A percentile compares a stretch with the other conserved stretches of the same genome.
Conservation (phyloP, 1,139 yeast species). For the Scheffersomyces stambukii region DNA sequence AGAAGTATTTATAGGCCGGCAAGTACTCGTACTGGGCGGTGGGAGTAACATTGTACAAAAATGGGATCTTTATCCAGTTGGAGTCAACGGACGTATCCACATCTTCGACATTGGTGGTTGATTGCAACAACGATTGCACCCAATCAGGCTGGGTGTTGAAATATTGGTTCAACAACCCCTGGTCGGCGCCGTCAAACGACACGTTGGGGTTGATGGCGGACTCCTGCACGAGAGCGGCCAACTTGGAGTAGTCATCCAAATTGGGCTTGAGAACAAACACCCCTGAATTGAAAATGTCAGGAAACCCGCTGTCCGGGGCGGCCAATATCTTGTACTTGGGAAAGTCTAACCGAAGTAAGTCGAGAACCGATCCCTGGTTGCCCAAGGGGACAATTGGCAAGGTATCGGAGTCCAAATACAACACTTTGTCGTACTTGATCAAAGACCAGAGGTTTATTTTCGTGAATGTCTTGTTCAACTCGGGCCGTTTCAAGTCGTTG, state of each 20-base stretch:
- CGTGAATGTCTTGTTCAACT: constrained; percentile 65
- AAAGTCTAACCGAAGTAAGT: constrained; percentile 28
- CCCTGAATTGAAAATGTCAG: constrained; percentile 92
- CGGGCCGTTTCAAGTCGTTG: constrained; percentile 61
- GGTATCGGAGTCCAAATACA: constrained; percentile 83
- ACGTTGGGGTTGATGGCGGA: constrained; percentile 21
- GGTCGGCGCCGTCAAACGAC: constrained; percentile 94
- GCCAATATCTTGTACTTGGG: constrained; percentile 52
- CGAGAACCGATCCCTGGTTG: constrained; percentile 34
- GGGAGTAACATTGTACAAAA: constrained; percentile 82
- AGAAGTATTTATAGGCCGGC: constrained; percentile 72
- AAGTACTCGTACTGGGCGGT: constrained; percentile 74
- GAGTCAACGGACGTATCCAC: constrained; percentile 11
- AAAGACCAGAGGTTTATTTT: constrained; percentile 73
- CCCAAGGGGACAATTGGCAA: constrained; percentile 47
- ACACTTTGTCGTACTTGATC: constrained; percentile 48
- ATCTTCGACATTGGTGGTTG: not conserved
- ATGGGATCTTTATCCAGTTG: constrained; percentile 72
- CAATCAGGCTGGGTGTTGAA: constrained; percentile 52
- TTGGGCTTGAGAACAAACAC: constrained; percentile 68
- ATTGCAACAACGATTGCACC: constrained; percentile 19
- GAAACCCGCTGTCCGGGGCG: constrained; percentile 94
- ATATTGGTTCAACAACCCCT: constrained; percentile 82
- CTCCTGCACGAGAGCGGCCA: constrained; percentile 32
- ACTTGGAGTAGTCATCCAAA: constrained; percentile 35